These are phyloP conservation scores for Colletotrichum lini DNA, from an alignment of 2,329 filamentous ascomycete species.

Conservation along the genomic window DNA sequence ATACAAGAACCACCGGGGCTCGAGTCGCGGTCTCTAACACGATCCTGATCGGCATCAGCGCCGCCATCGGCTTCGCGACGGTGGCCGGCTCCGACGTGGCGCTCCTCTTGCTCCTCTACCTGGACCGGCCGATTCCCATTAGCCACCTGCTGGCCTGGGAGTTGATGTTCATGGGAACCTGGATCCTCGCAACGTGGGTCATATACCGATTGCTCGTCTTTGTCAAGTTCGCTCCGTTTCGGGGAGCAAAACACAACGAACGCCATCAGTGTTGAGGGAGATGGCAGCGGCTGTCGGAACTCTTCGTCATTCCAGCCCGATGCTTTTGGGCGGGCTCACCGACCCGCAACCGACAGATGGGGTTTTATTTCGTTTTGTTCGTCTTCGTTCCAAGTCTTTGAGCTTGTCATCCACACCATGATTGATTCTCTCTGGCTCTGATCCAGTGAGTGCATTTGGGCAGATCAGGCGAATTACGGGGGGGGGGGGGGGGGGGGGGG, in stretches of 20 bases:
- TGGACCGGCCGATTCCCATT: background rate
- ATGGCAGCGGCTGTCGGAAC: too few relatives aligned
- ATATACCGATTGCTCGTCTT: background rate
- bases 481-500: too few relatives aligned
- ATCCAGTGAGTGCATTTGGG: too few relatives aligned
- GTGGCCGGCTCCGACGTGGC: background rate
- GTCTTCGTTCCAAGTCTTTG: too few relatives aligned
- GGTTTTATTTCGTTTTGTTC: too few relatives aligned
- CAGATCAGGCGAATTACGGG: too few relatives aligned
- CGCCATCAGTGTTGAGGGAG: slow-evolving; percentile 3
- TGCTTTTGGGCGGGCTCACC: background rate
- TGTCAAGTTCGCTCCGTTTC: slow-evolving; percentile 2
- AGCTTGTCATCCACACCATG: too few relatives aligned
- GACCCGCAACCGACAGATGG: too few relatives aligned
- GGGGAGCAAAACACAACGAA: background rate
- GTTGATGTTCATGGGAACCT: background rate
- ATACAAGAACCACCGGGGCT: background rate
- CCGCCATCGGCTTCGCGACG: background rate
- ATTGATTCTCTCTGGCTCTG: too few relatives aligned
- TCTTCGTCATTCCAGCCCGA: too few relatives aligned
- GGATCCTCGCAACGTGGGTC: background rate
- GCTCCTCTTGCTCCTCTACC: background rate
- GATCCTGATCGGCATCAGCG: background rate
- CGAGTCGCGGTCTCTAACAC: slow-evolving; percentile 3
- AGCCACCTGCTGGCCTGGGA: background rate